Base-by-base conservation (phyloP, 176 grass and related monocot species). In the Raddia distichophylla region DNA sequence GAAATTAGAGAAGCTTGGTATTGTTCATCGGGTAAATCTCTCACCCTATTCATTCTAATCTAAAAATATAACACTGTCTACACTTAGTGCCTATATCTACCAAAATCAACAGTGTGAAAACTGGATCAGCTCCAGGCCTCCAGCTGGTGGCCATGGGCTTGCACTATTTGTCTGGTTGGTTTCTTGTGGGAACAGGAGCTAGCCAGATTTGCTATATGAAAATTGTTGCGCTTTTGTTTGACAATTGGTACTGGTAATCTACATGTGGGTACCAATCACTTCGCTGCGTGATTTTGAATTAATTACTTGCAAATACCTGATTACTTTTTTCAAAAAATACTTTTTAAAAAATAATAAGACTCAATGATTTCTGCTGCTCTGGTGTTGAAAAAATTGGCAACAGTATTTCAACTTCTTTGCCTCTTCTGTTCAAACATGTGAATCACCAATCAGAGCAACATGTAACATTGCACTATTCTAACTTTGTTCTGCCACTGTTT, bases 1-100 rank as follows among this genome's bases (percentile, higher is more conserved):
- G 61, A 98, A 98, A 67, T 84, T 94, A 63, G 95, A 98, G 82
- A 94, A 89, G 83, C 90, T 98, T 76, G 84, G 90, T 54, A 91
- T 98, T 78, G 79, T 93, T 85, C 79, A 85, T 78, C 91, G 66
- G 85, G 95, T 98, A 90, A 89, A 78, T 87, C 32, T 83, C 60
- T 78, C 60, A 7, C 58, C 32, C 18, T 5, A 53, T 66, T 48
- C 11, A 67, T 71, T 43, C 11, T 76, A 56, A 77, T 83, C 3
- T 61, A 44, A 40, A 63, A 63, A 35, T 37, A 69, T 17, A 27
- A 40, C 42, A 50, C 17, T 49, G 15, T 76, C 18, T 63, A 14
- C 56, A 59, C 44, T 64, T 54, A 43, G 4, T 7, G 40, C 35
- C 65, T 67, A 34, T 20, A 5, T 64, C 32, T 73, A 74, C 33